phyloP scores from a whole-genome alignment of 2,329 filamentous ascomycete genomes.

The Hawksworthiomyces lignivorus region DNA sequence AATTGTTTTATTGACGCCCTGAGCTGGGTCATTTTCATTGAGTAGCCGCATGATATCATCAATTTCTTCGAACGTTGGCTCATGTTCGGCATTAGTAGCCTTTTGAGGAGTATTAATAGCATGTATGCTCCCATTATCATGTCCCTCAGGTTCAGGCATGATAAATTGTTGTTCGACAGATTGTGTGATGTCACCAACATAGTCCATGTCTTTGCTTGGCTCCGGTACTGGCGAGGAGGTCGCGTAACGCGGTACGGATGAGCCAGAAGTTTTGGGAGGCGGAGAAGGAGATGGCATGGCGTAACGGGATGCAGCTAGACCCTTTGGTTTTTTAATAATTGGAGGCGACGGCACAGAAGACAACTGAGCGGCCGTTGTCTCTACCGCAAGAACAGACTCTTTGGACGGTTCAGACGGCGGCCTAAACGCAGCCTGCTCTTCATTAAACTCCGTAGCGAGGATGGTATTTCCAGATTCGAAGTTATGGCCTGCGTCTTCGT shows the following conservation, averaged over 20 bases:
- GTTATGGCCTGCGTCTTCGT: too few species aligned
- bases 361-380: not conserved
- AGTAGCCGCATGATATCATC: conserved; percentile 88
- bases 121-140: too few species aligned
- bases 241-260: conserved; percentile 38
- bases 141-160: conserved; percentile 4
- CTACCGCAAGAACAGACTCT: too few species aligned
- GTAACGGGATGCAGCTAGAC: conserved; percentile 40
- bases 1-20: conserved; percentile 60
- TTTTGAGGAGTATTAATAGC: too few species aligned
- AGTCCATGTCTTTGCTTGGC: conserved; percentile 21
- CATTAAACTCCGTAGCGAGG: conserved; percentile 7
- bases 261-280: conserved; percentile 33
- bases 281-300: conserved; percentile 25
- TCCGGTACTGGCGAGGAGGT: conserved; percentile 28
- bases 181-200: conserved; percentile 12
- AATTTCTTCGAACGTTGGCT: conserved; percentile 70
- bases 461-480: too few species aligned
- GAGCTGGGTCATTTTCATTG: conserved; percentile 63
- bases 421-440: conserved; percentile 12
- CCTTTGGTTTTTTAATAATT: conserved; percentile 22
- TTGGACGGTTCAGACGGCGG: not conserved
- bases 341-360: conserved; percentile 16
- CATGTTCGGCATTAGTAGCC: conserved; percentile 24
- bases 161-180: conserved; percentile 2